Evolutionary conservation across 176 grass and related monocot species (phyloP).

Genomic region (Aegilops sharonensis): DNA sequence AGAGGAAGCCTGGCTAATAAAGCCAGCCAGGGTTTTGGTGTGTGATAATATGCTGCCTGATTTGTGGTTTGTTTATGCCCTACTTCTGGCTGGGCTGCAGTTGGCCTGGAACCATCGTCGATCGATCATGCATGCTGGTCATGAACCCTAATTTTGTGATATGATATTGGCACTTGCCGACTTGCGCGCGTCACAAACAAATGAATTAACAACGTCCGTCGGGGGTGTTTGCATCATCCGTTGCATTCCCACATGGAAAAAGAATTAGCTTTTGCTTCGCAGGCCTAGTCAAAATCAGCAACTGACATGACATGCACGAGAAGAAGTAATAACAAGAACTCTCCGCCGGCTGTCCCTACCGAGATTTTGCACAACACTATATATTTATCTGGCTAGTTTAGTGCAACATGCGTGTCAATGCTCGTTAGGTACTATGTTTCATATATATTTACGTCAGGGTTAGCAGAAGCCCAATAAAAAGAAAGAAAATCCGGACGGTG

Average conservation of each 20-base stretch:
- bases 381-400: too few relatives aligned
- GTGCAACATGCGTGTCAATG: not conserved
- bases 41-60: not conserved
- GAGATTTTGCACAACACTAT: not conserved
- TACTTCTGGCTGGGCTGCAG: not conserved
- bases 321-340: not conserved
- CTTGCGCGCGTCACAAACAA: not conserved
- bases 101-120: not conserved
- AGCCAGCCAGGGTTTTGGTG: slow-evolving; percentile 22
- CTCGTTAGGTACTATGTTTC: not conserved
- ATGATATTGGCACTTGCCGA: not conserved
- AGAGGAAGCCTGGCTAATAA: slow-evolving; percentile 34
- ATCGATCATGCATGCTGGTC: not conserved
- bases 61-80: slow-evolving; percentile 14
- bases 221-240: not conserved
- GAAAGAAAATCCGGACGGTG: not conserved
- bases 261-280: not conserved
- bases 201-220: not conserved
- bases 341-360: not conserved
- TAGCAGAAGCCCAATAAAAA: not conserved
- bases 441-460: not conserved
- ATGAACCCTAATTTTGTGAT: not conserved
- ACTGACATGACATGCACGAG: not conserved
- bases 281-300: not conserved
- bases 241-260: not conserved